Percentiles rank a stretch among this genome's conserved stretches.
Conservation (phyloP, 768 basidiomycete genomes). For the Pleurotus cornucopiae region DNA sequence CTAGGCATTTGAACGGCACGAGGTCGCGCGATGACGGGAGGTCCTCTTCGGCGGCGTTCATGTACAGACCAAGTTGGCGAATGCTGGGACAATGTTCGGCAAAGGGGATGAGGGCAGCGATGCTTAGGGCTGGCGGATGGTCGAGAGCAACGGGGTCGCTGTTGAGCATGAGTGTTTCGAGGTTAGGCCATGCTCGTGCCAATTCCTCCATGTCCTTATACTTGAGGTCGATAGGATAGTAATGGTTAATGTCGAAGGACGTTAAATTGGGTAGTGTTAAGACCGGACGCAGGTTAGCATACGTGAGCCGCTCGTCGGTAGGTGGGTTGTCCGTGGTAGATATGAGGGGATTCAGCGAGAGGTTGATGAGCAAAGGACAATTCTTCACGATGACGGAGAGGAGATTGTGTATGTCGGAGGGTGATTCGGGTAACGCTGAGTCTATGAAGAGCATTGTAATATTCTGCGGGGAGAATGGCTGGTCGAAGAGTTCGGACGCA, state of each 20-base stretch:
- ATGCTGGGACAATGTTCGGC: conserved; percentile 35
- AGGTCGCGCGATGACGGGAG: conserved; percentile 8
- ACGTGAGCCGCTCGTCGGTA: conserved; percentile 15
- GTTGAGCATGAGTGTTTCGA: conserved; percentile 42
- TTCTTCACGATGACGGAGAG: conserved; percentile 40
- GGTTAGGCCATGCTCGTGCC: conserved; percentile 39
- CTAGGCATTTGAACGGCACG: conserved; percentile 26
- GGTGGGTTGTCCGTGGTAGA: conserved; percentile 9
- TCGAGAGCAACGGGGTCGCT: conserved; percentile 36
- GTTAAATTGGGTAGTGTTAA: conserved; percentile 12
- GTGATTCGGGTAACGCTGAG: conserved; percentile 39
- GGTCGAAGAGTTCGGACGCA: conserved; percentile 38
- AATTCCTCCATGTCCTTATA: conserved; percentile 41
- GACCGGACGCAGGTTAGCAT: conserved; percentile 13
- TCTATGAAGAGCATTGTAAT: conserved; percentile 52
- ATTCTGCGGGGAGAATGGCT: conserved; percentile 40
- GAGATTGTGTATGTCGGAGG: conserved; percentile 35
- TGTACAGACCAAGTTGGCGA: conserved; percentile 35
- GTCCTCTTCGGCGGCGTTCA: conserved; percentile 24
- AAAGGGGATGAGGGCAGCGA: conserved; percentile 36
- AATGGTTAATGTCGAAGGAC: conserved; percentile 32
- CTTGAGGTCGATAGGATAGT: conserved; percentile 32
- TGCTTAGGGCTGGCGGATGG: conserved; percentile 26
- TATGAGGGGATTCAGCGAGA: conserved; percentile 36
- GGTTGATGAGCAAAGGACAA: conserved; percentile 41